These are phyloP conservation scores for Elsinoe arachidis DNA, from an alignment of 2,329 filamentous ascomycete genomes.

Conservation along the genomic window DNA sequence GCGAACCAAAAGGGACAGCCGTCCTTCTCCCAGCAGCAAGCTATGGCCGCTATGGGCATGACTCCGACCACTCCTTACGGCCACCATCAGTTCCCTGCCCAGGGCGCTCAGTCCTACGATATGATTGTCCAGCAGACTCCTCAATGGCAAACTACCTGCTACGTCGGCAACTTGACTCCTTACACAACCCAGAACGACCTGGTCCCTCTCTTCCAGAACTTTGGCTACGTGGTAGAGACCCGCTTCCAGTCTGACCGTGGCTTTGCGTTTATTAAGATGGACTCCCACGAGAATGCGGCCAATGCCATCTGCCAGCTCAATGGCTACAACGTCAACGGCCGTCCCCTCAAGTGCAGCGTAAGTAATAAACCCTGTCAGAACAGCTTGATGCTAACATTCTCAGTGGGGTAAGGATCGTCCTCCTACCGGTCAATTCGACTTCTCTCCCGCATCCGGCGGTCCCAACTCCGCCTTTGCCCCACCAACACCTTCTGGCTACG, in stretches of 20 bases:
- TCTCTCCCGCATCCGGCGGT: constrained; percentile 64
- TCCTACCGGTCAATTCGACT: constrained; percentile 72
- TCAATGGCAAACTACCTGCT: constrained; percentile 96
- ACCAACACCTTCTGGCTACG: constrained; percentile 64
- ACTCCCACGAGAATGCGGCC: constrained; percentile 92
- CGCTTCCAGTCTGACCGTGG: constrained; percentile 96
- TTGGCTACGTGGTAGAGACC: constrained; percentile 93
- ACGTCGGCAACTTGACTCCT: constrained; percentile 93
- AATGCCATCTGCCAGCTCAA: constrained; percentile 98
- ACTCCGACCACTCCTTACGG: constrained; percentile 93
- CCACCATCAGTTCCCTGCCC: constrained; percentile 85
- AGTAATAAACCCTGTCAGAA: constrained; percentile 37
- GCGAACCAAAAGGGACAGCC: constrained; percentile 99
- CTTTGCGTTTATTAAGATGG: constrained; percentile 99
- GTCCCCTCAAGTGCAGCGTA: constrained; percentile 97
- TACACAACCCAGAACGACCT: constrained; percentile 96
- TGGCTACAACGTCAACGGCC: constrained; percentile 94
- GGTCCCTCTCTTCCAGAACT: constrained; percentile 97
- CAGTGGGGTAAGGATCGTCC: constrained; percentile 99
- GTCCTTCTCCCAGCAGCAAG: constrained; percentile 94
- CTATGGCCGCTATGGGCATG: constrained; percentile 96
- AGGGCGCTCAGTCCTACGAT: constrained; percentile 94
- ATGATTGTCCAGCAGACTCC: constrained; percentile 94
- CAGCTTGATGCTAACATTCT: constrained; percentile 18
- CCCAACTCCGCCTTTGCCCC: constrained; percentile 61